Evolutionary conservation across 768 basidiomycete genomes (phyloP).

Genomic region (Pleurotus pulmonarius): DNA sequence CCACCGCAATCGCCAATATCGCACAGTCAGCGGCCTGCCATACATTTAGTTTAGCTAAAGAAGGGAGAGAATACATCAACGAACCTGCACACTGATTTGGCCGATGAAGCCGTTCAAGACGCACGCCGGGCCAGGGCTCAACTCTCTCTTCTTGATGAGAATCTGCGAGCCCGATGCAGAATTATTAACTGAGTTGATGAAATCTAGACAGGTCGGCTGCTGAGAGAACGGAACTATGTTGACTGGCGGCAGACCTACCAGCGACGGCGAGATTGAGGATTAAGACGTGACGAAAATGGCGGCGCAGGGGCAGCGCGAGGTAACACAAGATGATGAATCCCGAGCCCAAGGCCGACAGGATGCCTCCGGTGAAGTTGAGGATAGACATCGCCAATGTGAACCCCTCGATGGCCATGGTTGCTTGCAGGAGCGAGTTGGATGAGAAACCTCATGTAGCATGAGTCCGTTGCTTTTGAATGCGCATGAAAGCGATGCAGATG

Average conservation of each 20-base stretch:
- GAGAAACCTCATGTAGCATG: not conserved
- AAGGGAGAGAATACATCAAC: not conserved
- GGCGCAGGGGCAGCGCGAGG: conserved; percentile 6
- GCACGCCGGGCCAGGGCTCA: not conserved
- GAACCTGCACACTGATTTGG: not conserved
- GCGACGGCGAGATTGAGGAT: conserved; percentile 13
- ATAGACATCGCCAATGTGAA: conserved; percentile 3
- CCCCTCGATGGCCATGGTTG: conserved; percentile 15
- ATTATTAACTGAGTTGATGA: conserved; percentile 9
- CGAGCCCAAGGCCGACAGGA: conserved; percentile 11
- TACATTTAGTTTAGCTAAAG: not conserved
- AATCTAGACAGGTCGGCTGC: conserved; percentile 2
- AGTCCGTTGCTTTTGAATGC: not conserved
- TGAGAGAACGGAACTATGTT: too few species aligned
- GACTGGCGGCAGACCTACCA: conserved; percentile 1
- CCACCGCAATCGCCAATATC: conserved; percentile 13
- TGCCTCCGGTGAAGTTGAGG: conserved; percentile 8
- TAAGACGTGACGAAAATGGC: conserved; percentile 14
- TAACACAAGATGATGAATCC: conserved; percentile 14
- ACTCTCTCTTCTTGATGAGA: not conserved
- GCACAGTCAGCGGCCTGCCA: conserved; percentile 12
- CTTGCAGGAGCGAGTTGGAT: not conserved
- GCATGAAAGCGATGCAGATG: not conserved
- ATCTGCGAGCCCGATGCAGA: conserved; percentile 12
- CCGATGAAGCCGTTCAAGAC: conserved; percentile 3